Evolutionary conservation across 306 rosid genomes (phyloP), one percentile per base, ranked within the genome.

Genomic region (Quercus cerris): DNA sequence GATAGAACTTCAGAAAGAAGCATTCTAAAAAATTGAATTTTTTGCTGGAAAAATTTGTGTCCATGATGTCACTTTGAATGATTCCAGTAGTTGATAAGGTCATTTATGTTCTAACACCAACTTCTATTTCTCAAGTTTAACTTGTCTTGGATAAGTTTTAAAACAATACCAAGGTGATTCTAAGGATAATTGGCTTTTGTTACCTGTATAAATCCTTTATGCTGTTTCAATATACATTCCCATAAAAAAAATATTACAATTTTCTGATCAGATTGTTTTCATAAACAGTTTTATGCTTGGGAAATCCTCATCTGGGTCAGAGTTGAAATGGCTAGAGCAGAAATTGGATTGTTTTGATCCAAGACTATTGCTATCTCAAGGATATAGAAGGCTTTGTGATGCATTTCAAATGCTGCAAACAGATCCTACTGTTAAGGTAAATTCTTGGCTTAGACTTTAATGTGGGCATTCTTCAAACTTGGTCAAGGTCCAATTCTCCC

Each of bases 371-470:
- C 49, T 81, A 28, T 82, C 90, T 20, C 75, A 58, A 3, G 94
- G 94, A 70, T 85, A 74, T 71, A 66, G 71, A 73, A 87, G 81
- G 70, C 63, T 90, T 56, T 58, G 64, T 59, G 82, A 88, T 55
- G 92, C 90, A 76, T 76, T 90, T 77, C 89, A 44, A 67, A 75
- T 88, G 85, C 78, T 89, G 70, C 91, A 74, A 75, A 74, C 80
- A 19, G 95, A 91, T 85, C 89, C 89, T 31, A 75, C 82, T 14
- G 61, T 90, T 57, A 86, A 88, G 97, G 95, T 91, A 19, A 46
- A 30, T 61, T 51, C 76, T 61, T 73, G 23, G 68, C 56, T 76
- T 76, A 9, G 18, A 11, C 64, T 25, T 64, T 70, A 67, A 10
- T 31, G 23, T 67, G 71, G 27, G 23, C 71, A 33, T 31, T 33